These are phyloP conservation scores for Musa balbisiana DNA, from an alignment of 202 grass and related monocot genomes.

Conservation along the genomic window DNA sequence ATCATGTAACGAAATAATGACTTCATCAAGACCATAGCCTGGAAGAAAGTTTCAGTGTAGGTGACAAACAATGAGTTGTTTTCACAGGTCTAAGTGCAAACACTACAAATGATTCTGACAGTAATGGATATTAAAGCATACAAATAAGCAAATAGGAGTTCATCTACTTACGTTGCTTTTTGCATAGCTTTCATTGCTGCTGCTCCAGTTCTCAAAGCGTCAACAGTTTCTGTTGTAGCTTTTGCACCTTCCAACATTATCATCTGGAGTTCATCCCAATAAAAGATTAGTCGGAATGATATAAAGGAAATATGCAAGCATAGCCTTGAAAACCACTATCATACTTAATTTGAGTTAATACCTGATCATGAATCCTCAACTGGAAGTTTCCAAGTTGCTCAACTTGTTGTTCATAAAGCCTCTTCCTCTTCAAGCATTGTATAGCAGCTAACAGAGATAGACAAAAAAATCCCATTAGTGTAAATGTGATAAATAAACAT, in stretches of 20 bases:
- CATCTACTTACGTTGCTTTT: constrained; percentile 13
- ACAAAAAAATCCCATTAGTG: neutral
- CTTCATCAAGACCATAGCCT: neutral
- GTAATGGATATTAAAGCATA: no score
- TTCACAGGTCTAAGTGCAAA: neutral
- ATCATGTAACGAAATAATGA: neutral
- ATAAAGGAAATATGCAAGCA: neutral
- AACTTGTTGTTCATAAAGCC: constrained; percentile 17
- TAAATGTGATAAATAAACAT: neutral
- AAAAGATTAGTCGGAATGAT: neutral
- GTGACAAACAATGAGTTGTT: neutral
- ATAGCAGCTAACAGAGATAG: constrained; percentile 10
- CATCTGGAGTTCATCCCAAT: constrained; percentile 6
- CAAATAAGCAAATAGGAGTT: neutral
- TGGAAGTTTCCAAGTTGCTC: constrained; percentile 24
- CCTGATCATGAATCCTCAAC: constrained; percentile 20
- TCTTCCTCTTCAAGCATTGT: constrained; percentile 23
- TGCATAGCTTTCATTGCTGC: constrained; percentile 25
- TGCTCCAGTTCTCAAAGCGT: constrained; percentile 25
- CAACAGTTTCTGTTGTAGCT: constrained; percentile 23
- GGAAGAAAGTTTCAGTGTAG: neutral
- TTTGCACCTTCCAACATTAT: constrained; percentile 25
- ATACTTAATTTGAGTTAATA: neutral
- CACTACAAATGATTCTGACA: no score
- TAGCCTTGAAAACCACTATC: neutral